Percentiles rank a stretch among this genome's conserved stretches.
phyloP scores from a whole-genome alignment of 2,329 filamentous ascomycete genomes.

The Plenodomus tracheiphilus region DNA sequence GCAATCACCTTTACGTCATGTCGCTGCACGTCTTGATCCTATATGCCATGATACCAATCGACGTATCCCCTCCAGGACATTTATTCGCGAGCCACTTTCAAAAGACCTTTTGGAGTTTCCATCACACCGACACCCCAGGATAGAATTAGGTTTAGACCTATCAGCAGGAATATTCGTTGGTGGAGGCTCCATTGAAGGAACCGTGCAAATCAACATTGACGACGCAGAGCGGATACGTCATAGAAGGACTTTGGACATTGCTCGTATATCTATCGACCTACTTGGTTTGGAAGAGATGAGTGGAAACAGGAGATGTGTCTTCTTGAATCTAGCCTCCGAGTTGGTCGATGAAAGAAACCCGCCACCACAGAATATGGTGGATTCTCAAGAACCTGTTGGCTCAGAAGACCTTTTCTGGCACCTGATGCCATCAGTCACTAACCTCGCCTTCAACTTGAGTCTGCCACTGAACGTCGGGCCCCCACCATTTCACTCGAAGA shows the following conservation, averaged over 20 bases:
- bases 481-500: conserved; percentile 57
- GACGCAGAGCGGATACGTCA: conserved; percentile 51
- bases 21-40: conserved; percentile 46
- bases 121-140: conserved; percentile 52
- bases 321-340: conserved; percentile 57
- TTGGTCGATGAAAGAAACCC: conserved; percentile 55
- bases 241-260: conserved; percentile 51
- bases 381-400: conserved; percentile 46
- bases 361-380: conserved; percentile 55
- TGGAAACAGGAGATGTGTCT: conserved; percentile 51
- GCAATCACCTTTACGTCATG: conserved; percentile 54
- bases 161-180: conserved; percentile 59
- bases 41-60: conserved; percentile 49
- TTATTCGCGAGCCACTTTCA: conserved; percentile 51
- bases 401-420: conserved; percentile 52
- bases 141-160: conserved; percentile 54
- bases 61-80: conserved; percentile 53
- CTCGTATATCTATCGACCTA: conserved; percentile 55
- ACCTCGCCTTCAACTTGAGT: conserved; percentile 57
- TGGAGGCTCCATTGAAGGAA: conserved; percentile 58
- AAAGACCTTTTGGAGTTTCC: conserved; percentile 56
- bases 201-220: conserved; percentile 53
- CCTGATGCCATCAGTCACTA: conserved; percentile 51
- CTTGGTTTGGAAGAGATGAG: conserved; percentile 57
- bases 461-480: conserved; percentile 59